A percentile compares a stretch with the other conserved stretches of the same genome.
phyloP scores from a whole-genome alignment of 169 alveolate species.

The Plasmodium cynomolgi region DNA sequence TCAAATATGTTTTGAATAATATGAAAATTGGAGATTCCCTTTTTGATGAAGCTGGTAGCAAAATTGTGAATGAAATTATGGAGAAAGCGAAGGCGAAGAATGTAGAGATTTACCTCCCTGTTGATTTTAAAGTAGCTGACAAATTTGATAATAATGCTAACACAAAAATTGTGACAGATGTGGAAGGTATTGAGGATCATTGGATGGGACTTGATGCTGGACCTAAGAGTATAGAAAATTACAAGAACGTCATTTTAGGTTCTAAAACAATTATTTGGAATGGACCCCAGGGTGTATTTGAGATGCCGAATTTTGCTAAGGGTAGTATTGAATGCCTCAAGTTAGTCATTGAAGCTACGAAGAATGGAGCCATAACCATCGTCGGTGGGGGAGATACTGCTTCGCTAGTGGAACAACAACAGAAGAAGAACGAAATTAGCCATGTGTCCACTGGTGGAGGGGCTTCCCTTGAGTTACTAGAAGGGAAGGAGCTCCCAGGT shows the following conservation, averaged over 20 bases:
- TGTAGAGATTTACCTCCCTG: conserved; percentile 95
- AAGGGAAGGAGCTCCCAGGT: conserved; percentile 98
- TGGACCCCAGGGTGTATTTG: conserved; percentile 98
- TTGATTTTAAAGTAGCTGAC: conserved; percentile 94
- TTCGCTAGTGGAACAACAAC: conserved; percentile 90
- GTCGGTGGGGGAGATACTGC: conserved; percentile 98
- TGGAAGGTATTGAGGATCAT: conserved; percentile 95
- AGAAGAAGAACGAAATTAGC: conserved; percentile 89
- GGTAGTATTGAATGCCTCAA: conserved; percentile 92
- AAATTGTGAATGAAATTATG: conserved; percentile 94
- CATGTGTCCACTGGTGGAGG: conserved; percentile 99
- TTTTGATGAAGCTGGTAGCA: conserved; percentile 97
- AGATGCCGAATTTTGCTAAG: conserved; percentile 91
- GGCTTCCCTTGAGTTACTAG: conserved; percentile 97
- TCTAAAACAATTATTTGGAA: conserved; percentile 96
- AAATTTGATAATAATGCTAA: conserved; percentile 92
- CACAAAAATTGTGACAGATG: conserved; percentile 86
- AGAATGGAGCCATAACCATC: conserved; percentile 93
- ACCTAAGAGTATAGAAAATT: conserved; percentile 90
- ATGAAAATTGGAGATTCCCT: conserved; percentile 95
- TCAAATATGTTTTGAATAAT: conserved; percentile 90
- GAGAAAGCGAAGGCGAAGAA: conserved; percentile 92
- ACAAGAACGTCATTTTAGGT: conserved; percentile 84
- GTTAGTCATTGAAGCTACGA: conserved; percentile 92
- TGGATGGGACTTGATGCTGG: conserved; percentile 99